Evolutionary conservation across 2,329 filamentous ascomycete species (phyloP).

Genomic region (Calonectria pseudoreteaudii): DNA sequence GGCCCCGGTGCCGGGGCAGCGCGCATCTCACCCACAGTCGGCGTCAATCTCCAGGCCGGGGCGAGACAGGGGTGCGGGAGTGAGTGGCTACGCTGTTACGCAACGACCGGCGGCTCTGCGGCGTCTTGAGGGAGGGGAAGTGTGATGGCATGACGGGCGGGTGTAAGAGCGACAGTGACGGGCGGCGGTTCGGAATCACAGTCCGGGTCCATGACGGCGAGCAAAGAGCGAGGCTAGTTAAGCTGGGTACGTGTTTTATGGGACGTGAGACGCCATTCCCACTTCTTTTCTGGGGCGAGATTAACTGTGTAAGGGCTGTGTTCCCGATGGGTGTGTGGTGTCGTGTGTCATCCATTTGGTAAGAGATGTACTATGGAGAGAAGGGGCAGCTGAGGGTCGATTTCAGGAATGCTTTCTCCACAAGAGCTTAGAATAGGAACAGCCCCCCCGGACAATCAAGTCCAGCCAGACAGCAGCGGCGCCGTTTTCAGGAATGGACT

Average conservation of each 20-base stretch:
- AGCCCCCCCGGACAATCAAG: conserved; percentile 9
- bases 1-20: neutral
- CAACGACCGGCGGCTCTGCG: conserved; percentile 4
- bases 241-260: neutral
- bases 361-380: neutral
- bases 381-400: neutral
- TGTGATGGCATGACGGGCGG: neutral
- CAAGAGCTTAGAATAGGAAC: conserved; percentile 1
- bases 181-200: conserved; percentile 13
- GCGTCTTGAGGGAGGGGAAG: neutral
- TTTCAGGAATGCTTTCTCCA: neutral
- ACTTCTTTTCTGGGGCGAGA: conserved; percentile 5
- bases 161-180: neutral
- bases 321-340: conserved; percentile 3
- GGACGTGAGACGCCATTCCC: conserved; percentile 11
- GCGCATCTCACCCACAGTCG: neutral
- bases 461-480: conserved; percentile 12
- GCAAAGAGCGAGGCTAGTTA: conserved; percentile 19
- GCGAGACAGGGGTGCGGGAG: neutral
- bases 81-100: neutral
- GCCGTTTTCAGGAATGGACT: neutral
- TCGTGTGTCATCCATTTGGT: neutral
- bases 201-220: conserved; percentile 2
- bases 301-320: conserved; percentile 11
- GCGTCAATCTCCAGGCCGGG: neutral